A percentile compares a stretch with the other conserved stretches of the same genome.
Conservation (phyloP, 2,329 filamentous ascomycete species). For the Stagonosporopsis tanaceti region DNA sequence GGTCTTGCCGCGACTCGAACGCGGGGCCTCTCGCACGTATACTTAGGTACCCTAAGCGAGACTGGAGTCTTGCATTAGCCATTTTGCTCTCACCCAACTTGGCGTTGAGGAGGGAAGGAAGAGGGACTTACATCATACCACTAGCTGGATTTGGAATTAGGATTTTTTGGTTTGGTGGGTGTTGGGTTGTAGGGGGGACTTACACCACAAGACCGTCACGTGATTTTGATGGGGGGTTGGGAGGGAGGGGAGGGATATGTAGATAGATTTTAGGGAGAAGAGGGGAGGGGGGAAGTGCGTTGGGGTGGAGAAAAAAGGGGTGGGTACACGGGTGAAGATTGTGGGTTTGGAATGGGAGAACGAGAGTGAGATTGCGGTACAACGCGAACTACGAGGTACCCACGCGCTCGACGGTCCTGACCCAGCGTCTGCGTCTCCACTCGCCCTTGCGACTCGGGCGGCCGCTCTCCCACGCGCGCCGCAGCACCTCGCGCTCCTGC, state of each 20-base stretch:
- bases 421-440: slow-evolving; percentile 50
- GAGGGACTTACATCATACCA: not conserved
- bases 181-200: not conserved
- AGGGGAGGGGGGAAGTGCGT: too few species aligned
- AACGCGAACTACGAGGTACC: not conserved
- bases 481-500: slow-evolving; percentile 41
- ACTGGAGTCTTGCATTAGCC: too few species aligned
- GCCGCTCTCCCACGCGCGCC: slow-evolving; percentile 40
- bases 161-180: not conserved
- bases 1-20: slow-evolving; percentile 12
- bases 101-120: too few species aligned
- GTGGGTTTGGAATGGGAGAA: not conserved
- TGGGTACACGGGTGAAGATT: not conserved
- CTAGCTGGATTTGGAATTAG: not conserved
- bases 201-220: slow-evolving; percentile 11
- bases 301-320: not conserved
- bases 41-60: slow-evolving; percentile 11
- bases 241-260: too few species aligned
- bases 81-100: too few species aligned
- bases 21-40: slow-evolving; percentile 7
- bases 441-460: slow-evolving; percentile 46
- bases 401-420: slow-evolving; percentile 47
- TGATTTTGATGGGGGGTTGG: not conserved
- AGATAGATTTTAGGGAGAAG: not conserved
- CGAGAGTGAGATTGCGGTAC: not conserved